Evolutionary conservation across 2,329 filamentous ascomycete species (phyloP).

Genomic region (Exophiala viscosa): DNA sequence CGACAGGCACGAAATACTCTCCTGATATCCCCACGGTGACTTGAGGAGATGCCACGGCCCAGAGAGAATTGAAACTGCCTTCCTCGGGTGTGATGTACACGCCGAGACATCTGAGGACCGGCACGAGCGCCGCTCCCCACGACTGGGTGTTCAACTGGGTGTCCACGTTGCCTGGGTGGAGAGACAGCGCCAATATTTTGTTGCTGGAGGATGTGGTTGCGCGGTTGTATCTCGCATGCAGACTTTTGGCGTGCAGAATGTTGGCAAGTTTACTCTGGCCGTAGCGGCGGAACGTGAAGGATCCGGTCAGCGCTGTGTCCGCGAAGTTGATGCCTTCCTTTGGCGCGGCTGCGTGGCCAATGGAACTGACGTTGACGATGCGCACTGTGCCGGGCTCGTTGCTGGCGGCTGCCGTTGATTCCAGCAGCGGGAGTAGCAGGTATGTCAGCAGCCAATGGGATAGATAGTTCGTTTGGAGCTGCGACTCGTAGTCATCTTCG

Average conservation of each 20-base stretch:
- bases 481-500: constrained; percentile 38
- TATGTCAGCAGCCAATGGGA: constrained; percentile 41
- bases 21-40: constrained; percentile 33
- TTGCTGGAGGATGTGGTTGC: constrained; percentile 20
- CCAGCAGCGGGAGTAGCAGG: constrained; percentile 35
- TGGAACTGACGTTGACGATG: constrained; percentile 33
- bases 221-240: constrained; percentile 33
- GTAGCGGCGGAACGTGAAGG: constrained; percentile 38
- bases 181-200: constrained; percentile 34
- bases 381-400: constrained; percentile 10
- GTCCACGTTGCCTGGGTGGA: constrained; percentile 44
- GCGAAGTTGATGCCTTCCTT: constrained; percentile 36
- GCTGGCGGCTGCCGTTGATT: constrained; percentile 24
- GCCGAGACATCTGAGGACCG: constrained; percentile 10
- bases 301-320: constrained; percentile 31
- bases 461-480: constrained; percentile 39
- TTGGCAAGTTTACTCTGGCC: constrained; percentile 48
- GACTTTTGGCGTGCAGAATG: constrained; percentile 33
- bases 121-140: background rate
- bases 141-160: constrained; percentile 34
- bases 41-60: constrained; percentile 33
- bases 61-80: constrained; percentile 37
- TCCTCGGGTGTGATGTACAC: constrained; percentile 28
- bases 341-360: constrained; percentile 31
- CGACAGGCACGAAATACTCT: constrained; percentile 41